Evolutionary conservation across 2,329 filamentous ascomycete species (phyloP).

Genomic region (Penicillium concentricum): DNA sequence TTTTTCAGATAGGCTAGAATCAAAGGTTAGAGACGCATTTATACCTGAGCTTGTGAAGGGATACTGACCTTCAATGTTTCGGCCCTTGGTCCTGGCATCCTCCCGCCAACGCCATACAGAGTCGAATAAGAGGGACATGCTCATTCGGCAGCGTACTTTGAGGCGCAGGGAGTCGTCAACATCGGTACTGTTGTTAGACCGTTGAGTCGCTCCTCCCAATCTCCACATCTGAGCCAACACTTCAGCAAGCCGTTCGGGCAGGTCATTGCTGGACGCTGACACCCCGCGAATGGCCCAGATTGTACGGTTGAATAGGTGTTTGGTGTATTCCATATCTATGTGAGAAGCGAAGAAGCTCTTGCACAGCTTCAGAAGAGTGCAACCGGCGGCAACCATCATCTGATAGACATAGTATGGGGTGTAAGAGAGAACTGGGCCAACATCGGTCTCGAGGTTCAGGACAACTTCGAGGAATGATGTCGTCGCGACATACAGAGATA

Average conservation of each 20-base stretch:
- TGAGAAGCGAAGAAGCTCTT: slow-evolving; percentile 63
- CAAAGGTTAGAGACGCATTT: slow-evolving; percentile 14
- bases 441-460: slow-evolving; percentile 44
- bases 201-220: slow-evolving; percentile 39
- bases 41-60: not conserved
- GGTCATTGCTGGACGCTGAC: slow-evolving; percentile 62
- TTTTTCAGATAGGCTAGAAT: slow-evolving; percentile 70
- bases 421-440: slow-evolving; percentile 52
- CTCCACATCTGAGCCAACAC: slow-evolving; percentile 67
- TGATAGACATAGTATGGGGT: slow-evolving; percentile 64
- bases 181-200: slow-evolving; percentile 29
- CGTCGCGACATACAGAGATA: slow-evolving; percentile 47
- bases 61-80: slow-evolving; percentile 65
- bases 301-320: slow-evolving; percentile 58
- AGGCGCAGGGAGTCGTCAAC: slow-evolving; percentile 54
- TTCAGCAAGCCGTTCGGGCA: slow-evolving; percentile 63
- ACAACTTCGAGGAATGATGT: slow-evolving; percentile 49
- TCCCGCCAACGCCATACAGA: slow-evolving; percentile 67
- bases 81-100: slow-evolving; percentile 66
- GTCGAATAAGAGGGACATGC: slow-evolving; percentile 66
- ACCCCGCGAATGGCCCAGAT: slow-evolving; percentile 60
- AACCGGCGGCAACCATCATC: slow-evolving; percentile 65
- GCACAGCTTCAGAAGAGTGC: slow-evolving; percentile 63
- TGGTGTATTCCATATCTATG: slow-evolving; percentile 56
- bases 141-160: slow-evolving; percentile 66